Percentiles rank a stretch among this genome's conserved stretches.
These are phyloP conservation scores for Adenanthera pavonina DNA, from an alignment of 306 rosid species.

Conservation along the genomic window DNA sequence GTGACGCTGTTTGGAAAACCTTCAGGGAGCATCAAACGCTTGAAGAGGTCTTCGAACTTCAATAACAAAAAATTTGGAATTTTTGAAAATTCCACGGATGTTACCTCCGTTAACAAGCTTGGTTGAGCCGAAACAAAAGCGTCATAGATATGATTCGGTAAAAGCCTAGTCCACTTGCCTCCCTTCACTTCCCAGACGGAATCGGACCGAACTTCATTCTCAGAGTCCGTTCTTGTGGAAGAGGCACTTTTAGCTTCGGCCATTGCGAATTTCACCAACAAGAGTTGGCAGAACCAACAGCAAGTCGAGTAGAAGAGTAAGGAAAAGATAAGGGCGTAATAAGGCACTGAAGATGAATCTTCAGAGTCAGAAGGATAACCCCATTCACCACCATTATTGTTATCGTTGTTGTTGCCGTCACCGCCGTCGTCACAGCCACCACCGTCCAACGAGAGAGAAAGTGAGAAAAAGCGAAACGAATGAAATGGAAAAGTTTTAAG, in stretches of 20 bases:
- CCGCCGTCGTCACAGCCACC: constrained; percentile 26
- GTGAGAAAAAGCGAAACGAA: constrained; percentile 36
- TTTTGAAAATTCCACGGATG: constrained; percentile 33
- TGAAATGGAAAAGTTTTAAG: constrained; percentile 22
- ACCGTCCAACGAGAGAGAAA: constrained; percentile 20
- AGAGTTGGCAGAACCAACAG: constrained; percentile 63
- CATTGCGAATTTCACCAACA: constrained; percentile 60
- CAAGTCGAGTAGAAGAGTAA: constrained; percentile 45
- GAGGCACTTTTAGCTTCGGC: constrained; percentile 51
- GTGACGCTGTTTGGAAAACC: constrained; percentile 88
- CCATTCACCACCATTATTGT: constrained; percentile 48
- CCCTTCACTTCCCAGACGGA: constrained; percentile 75
- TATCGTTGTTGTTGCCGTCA: constrained; percentile 31
- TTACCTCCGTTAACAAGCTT: constrained; percentile 34
- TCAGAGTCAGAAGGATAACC: constrained; percentile 51
- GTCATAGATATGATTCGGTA: constrained; percentile 59
- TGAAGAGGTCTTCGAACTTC: constrained; percentile 54
- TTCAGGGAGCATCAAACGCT: constrained; percentile 86
- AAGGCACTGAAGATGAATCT: constrained; percentile 49
- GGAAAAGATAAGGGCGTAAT: constrained; percentile 46
- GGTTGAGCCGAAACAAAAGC: constrained; percentile 48
- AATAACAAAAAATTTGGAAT: constrained; percentile 44
- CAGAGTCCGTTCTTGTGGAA: constrained; percentile 27
- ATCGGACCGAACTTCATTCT: constrained; percentile 24
- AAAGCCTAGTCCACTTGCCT: constrained; percentile 70